Conservation (phyloP, 257 asterid genomes). For the Thymus mandschuricus region DNA sequence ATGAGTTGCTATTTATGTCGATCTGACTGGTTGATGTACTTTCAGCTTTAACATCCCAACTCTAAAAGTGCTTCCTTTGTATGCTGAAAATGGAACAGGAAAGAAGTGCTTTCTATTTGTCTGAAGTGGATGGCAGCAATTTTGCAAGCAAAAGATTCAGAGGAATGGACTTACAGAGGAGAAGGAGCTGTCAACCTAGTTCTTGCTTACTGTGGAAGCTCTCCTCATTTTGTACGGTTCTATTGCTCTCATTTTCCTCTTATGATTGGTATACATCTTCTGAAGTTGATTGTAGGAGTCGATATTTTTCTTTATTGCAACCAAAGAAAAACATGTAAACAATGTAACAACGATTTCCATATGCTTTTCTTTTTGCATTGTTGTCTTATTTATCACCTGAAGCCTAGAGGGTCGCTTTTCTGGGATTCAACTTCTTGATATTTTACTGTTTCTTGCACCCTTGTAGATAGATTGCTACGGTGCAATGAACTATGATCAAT, state of each 20-base stretch:
- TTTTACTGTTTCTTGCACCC: neutral
- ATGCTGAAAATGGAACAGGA: slow-evolving; percentile 3
- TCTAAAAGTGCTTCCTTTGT: neutral
- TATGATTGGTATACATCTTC: neutral
- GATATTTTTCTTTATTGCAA: slow-evolving; percentile 3
- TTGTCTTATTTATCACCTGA: slow-evolving; percentile 3
- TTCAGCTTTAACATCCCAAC: neutral
- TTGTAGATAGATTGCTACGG: neutral
- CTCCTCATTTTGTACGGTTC: slow-evolving; percentile 65
- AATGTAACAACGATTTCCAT: neutral
- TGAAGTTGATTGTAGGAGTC: neutral
- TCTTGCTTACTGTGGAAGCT: slow-evolving; percentile 76
- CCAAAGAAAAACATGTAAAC: neutral
- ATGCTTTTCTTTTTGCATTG: neutral
- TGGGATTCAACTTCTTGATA: neutral
- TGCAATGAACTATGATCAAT: neutral
- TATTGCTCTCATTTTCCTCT: neutral
- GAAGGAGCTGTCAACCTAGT: slow-evolving; percentile 93
- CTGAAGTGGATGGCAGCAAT: slow-evolving; percentile 61
- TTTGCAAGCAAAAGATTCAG: slow-evolving; percentile 70
- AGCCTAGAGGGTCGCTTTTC: neutral
- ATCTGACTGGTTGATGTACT: neutral
- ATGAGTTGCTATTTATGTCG: neutral
- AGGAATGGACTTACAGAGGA: slow-evolving; percentile 90
- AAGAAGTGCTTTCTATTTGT: slow-evolving; percentile 20